Conservation (phyloP, 306 rosid genomes). For the Pyrus pyrifolia region DNA sequence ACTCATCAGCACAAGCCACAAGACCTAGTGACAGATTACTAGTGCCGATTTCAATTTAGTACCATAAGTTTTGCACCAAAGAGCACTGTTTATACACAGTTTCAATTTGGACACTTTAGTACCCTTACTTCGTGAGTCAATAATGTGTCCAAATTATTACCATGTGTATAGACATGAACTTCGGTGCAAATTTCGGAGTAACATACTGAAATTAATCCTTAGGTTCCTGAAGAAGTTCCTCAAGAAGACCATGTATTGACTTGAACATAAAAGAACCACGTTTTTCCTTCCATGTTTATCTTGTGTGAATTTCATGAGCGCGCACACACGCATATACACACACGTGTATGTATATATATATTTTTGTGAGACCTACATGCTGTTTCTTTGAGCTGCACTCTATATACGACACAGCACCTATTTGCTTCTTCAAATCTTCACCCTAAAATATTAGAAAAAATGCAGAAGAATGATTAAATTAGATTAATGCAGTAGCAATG, state of each 20-base stretch:
- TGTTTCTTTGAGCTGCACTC: constrained; percentile 53
- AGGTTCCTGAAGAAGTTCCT: not conserved
- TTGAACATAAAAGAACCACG: not conserved
- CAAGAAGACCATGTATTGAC: not conserved
- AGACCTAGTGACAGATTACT: not conserved
- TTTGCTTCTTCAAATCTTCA: constrained; percentile 34
- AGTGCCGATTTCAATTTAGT: too few relatives aligned
- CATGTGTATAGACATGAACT: not conserved
- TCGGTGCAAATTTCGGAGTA: not conserved
- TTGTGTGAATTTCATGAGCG: not conserved
- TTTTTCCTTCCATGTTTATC: not conserved
- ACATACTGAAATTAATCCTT: not conserved
- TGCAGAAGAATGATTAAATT: not conserved
- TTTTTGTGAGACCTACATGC: constrained; percentile 15
- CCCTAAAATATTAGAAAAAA: constrained; percentile 17
- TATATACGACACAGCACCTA: constrained; percentile 35
- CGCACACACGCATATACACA: too few relatives aligned
- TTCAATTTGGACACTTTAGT: not conserved
- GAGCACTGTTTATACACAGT: not conserved
- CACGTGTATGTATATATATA: too few relatives aligned
- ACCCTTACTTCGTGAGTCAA: not conserved
- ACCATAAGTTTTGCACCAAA: not conserved
- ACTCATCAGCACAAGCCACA: not conserved
- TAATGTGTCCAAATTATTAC: not conserved
- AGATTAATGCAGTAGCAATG: too few relatives aligned